Percentiles rank a stretch among this genome's conserved stretches.
Conservation (phyloP, 176 grass and related monocot genomes). For the Urochloa ruziziensis region DNA sequence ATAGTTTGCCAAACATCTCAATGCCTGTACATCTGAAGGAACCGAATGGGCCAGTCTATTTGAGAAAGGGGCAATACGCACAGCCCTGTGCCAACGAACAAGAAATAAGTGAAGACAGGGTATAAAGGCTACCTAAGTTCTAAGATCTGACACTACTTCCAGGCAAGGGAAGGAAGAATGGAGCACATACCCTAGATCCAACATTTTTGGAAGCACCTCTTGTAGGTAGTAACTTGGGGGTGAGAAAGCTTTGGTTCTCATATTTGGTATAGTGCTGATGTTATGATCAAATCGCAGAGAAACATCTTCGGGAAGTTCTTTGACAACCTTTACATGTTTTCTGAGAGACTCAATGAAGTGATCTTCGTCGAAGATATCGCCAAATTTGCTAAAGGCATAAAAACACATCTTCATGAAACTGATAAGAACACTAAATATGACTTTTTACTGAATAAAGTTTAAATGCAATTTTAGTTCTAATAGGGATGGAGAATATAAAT, state of each 20-base stretch:
- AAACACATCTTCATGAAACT: neutral
- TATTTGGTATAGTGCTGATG: conserved; percentile 83
- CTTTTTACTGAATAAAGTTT: neutral
- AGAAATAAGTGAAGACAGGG: conserved; percentile 7
- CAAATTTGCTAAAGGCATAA: conserved; percentile 77
- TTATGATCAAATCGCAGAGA: conserved; percentile 65
- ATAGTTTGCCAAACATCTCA: conserved; percentile 91
- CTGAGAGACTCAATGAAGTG: conserved; percentile 68
- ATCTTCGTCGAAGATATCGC: conserved; percentile 90
- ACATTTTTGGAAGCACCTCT: conserved; percentile 76
- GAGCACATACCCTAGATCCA: conserved; percentile 71
- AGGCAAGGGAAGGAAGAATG: neutral
- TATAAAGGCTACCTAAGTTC: neutral
- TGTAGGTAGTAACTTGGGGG: conserved; percentile 69
- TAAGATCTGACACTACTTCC: neutral
- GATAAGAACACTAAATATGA: neutral
- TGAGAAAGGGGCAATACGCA: conserved; percentile 95
- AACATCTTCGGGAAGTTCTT: conserved; percentile 66
- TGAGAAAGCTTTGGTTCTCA: conserved; percentile 94
- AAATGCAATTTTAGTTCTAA: neutral
- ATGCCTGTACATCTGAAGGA: conserved; percentile 54
- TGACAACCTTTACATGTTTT: conserved; percentile 75
- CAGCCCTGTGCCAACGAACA: conserved; percentile 58
- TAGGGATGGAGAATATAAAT: neutral
- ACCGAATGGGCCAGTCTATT: conserved; percentile 86